Evolutionary conservation across 768 basidiomycete species (phyloP).

Genomic region (Lactarius indigo): DNA sequence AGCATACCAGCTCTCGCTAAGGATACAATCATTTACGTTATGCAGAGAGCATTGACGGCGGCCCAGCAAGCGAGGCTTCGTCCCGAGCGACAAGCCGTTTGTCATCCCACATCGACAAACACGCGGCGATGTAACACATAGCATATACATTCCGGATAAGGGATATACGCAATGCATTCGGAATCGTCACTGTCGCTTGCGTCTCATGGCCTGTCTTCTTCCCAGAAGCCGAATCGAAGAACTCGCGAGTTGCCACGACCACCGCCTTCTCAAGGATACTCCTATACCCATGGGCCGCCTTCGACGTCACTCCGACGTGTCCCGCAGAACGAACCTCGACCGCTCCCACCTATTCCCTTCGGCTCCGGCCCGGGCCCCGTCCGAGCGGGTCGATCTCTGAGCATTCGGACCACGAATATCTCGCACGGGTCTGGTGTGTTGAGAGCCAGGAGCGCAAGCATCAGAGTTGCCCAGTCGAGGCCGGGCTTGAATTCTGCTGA

Average conservation of each 20-base stretch:
- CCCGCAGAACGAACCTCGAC: neutral
- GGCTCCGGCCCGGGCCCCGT: neutral
- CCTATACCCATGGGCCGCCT: neutral
- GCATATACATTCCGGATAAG: neutral
- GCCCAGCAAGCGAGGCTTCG: neutral
- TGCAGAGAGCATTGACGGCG: constrained; percentile 1
- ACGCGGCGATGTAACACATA: constrained; percentile 1
- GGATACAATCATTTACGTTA: neutral
- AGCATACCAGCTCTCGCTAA: neutral
- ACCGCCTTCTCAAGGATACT: neutral
- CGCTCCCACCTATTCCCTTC: constrained; percentile 1
- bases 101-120: constrained; percentile 2
- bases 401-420: neutral
- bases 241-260: constrained; percentile 9
- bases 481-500: neutral
- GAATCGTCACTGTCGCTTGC: too few relatives aligned
- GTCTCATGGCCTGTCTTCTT: neutral
- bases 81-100: constrained; percentile 12
- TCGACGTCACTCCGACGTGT: neutral
- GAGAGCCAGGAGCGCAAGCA: too few relatives aligned
- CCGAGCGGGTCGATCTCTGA: neutral
- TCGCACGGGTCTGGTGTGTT: too few relatives aligned
- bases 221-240: neutral
- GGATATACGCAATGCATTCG: too few relatives aligned
- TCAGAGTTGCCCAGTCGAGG: neutral